phyloP scores from a whole-genome alignment of 2,329 filamentous ascomycete species.

The Rhynchosporium graminicola region DNA sequence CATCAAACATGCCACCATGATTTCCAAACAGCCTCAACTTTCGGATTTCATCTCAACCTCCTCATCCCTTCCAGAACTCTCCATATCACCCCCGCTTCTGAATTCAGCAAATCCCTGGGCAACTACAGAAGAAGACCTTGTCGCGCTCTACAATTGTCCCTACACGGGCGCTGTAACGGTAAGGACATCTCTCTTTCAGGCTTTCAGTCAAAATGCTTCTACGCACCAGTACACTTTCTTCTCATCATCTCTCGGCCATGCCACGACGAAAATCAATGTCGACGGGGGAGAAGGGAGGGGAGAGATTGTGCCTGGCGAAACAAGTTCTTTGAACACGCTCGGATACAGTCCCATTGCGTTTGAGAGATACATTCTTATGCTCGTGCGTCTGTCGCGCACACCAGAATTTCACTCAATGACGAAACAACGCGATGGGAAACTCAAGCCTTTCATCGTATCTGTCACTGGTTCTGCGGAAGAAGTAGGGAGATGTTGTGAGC shows the following conservation, averaged over 20 bases:
- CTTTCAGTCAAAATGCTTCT: constrained; percentile 62
- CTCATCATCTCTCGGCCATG: constrained; percentile 45
- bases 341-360: constrained; percentile 71
- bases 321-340: constrained; percentile 65
- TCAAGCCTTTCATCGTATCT: constrained; percentile 68
- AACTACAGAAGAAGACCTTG: constrained; percentile 62
- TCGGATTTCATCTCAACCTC: background rate
- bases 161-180: constrained; percentile 74
- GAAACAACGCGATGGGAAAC: constrained; percentile 10
- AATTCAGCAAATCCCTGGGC: constrained; percentile 80
- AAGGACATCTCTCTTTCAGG: constrained; percentile 64
- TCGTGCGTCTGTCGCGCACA: constrained; percentile 47
- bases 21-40: background rate
- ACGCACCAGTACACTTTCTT: constrained; percentile 70
- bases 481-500: constrained; percentile 55
- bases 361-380: constrained; percentile 57
- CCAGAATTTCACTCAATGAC: background rate
- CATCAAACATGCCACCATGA: constrained; percentile 6
- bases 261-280: constrained; percentile 24
- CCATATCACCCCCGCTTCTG: constrained; percentile 54
- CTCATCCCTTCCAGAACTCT: constrained; percentile 3
- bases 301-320: constrained; percentile 32
- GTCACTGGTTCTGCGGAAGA: constrained; percentile 66
- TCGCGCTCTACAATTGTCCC: constrained; percentile 58
- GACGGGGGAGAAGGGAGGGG: constrained; percentile 22